A percentile compares a stretch with the other conserved stretches of the same genome.
Conservation (phyloP, 352 stramenopile genomes). For the Phytophthora podocarpi region DNA sequence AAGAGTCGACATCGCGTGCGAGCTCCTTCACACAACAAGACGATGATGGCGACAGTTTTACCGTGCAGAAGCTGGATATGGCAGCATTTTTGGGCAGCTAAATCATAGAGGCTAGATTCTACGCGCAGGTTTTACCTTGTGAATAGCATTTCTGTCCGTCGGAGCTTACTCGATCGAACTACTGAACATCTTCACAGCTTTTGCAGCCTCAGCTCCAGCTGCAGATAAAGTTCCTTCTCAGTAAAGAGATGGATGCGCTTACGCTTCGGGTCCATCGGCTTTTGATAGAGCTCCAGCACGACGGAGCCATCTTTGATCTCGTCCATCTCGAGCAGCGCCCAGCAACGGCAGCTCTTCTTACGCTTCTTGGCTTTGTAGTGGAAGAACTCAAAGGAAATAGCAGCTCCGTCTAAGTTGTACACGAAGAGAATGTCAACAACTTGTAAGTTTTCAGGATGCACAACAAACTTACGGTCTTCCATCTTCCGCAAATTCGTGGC, state of each 20-base stretch:
- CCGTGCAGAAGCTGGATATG: constrained; percentile 82
- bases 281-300: constrained; percentile 71
- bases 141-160: background rate
- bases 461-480: constrained; percentile 46
- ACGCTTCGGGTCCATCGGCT: constrained; percentile 67
- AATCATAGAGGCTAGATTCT: constrained; percentile 1
- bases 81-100: constrained; percentile 63
- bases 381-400: constrained; percentile 74
- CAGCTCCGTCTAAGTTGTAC: constrained; percentile 44
- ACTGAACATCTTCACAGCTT: constrained; percentile 25
- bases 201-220: constrained; percentile 46
- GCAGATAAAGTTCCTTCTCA: constrained; percentile 72
- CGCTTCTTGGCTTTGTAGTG: constrained; percentile 83
- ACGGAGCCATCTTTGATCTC: constrained; percentile 46
- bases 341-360: constrained; percentile 81
- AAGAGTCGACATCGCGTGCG: constrained; percentile 43
- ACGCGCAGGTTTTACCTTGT: background rate
- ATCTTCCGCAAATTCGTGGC: constrained; percentile 56
- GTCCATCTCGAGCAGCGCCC: constrained; percentile 74
- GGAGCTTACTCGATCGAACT: background rate
- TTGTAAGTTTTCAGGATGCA: background rate
- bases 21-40: constrained; percentile 46
- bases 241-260: constrained; percentile 79
- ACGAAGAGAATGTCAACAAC: background rate
- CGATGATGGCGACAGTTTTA: constrained; percentile 56